Conservation (phyloP, 768 basidiomycete species). For the Gyrodon lividus region DNA sequence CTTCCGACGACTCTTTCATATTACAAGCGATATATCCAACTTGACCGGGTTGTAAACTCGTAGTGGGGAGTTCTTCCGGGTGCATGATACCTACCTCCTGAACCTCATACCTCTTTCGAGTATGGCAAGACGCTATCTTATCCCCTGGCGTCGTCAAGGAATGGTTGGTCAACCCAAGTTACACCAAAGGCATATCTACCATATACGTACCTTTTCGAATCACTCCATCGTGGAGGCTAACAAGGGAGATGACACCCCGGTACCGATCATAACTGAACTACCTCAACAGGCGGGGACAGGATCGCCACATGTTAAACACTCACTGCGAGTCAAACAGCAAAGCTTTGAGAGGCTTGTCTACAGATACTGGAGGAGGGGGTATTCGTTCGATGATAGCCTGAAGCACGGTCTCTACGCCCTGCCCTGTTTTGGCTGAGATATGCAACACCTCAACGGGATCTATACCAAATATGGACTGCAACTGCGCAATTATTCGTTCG, state of each 20-base stretch:
- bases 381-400: conserved; percentile 79
- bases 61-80: conserved; percentile 82
- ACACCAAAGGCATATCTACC: background rate
- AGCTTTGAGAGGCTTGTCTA: conserved; percentile 64
- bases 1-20: conserved; percentile 97
- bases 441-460: conserved; percentile 69
- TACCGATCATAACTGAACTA: conserved; percentile 83
- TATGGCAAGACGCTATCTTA: conserved; percentile 81
- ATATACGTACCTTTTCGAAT: conserved; percentile 68
- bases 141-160: conserved; percentile 58
- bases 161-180: background rate
- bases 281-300: conserved; percentile 6
- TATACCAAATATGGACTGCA: conserved; percentile 80
- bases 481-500: conserved; percentile 74
- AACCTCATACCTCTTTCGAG: conserved; percentile 86
- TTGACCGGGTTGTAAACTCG: conserved; percentile 69
- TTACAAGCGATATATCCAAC: conserved; percentile 92
- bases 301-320: conserved; percentile 24
- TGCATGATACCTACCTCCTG: conserved; percentile 86
- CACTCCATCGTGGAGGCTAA: conserved; percentile 77
- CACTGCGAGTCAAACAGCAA: conserved; percentile 93
- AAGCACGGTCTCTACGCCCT: conserved; percentile 76
- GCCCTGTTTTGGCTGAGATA: conserved; percentile 92
- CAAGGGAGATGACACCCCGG: conserved; percentile 90
- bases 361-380: conserved; percentile 68